Conservation (phyloP, 2,329 filamentous ascomycete species). For the Fusarium pininemorale region DNA sequence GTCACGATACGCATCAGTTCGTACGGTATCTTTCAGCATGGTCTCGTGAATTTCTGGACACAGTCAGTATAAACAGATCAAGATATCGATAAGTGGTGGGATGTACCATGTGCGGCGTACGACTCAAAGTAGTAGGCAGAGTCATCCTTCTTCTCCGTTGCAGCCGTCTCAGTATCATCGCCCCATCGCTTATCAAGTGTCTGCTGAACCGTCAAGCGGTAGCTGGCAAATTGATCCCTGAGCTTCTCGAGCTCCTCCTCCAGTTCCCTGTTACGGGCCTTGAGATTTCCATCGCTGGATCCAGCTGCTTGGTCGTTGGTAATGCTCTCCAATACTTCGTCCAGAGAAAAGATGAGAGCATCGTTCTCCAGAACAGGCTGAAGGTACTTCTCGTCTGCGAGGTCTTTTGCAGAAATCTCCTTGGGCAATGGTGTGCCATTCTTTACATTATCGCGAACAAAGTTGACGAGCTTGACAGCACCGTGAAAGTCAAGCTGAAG, state of each 20-base stretch:
- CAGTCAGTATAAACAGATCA: background rate
- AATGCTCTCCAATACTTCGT: constrained; percentile 68
- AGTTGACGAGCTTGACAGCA: constrained; percentile 79
- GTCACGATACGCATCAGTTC: constrained; percentile 92
- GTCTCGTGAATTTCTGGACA: constrained; percentile 85
- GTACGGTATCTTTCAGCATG: constrained; percentile 90
- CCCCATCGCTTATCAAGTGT: constrained; percentile 74
- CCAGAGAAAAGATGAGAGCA: constrained; percentile 85
- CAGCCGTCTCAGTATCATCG: constrained; percentile 57
- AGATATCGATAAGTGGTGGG: background rate
- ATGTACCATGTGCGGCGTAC: constrained; percentile 67
- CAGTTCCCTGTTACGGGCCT: constrained; percentile 63
- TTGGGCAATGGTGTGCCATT: constrained; percentile 60
- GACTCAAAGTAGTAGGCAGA: constrained; percentile 67
- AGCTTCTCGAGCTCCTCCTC: constrained; percentile 69
- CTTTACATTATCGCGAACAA: constrained; percentile 60
- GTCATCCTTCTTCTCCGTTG: constrained; percentile 45
- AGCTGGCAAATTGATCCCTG: constrained; percentile 70
- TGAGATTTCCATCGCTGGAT: constrained; percentile 45
- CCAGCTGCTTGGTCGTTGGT: constrained; percentile 56
- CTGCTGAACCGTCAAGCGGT: constrained; percentile 71
- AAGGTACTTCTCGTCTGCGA: constrained; percentile 83
- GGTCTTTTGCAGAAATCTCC: constrained; percentile 67
- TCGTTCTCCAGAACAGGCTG: constrained; percentile 90
- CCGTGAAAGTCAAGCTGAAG: constrained; percentile 76